These are phyloP conservation scores for Neoboletus magnificus DNA, from an alignment of 768 basidiomycete genomes.

Conservation along the genomic window DNA sequence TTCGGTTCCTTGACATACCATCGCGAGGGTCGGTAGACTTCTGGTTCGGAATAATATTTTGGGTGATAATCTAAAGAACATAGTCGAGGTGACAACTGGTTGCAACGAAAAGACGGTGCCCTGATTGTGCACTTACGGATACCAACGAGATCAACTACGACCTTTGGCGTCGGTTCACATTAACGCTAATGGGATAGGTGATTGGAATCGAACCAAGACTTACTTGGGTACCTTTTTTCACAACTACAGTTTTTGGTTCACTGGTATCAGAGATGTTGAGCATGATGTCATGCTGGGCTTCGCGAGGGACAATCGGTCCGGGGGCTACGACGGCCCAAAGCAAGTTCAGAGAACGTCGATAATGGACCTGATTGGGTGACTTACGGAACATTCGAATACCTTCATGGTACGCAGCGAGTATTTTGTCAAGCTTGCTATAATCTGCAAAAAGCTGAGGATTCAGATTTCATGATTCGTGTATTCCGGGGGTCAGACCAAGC, in stretches of 20 bases:
- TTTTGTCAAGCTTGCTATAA: conserved; percentile 27
- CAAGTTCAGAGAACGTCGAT: background rate
- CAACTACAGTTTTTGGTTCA: conserved; percentile 7
- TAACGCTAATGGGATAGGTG: background rate
- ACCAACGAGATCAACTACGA: conserved; percentile 29
- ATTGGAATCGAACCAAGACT: background rate
- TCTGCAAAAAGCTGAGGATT: conserved; percentile 22
- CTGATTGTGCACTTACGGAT: conserved; percentile 21
- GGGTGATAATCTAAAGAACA: conserved; percentile 33
- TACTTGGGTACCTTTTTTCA: conserved; percentile 21
- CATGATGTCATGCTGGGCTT: conserved; percentile 23
- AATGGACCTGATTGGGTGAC: background rate
- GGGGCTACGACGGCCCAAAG: conserved; percentile 18
- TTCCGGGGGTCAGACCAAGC: background rate
- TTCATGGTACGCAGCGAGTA: conserved; percentile 28
- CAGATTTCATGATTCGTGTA: too few relatives aligned
- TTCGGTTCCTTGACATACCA: conserved; percentile 30
- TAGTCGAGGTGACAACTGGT: background rate
- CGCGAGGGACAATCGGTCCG: conserved; percentile 26
- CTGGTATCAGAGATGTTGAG: conserved; percentile 16
- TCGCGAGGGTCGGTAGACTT: conserved; percentile 35
- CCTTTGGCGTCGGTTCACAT: background rate
- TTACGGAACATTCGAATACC: conserved; percentile 29
- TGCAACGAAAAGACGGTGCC: background rate
- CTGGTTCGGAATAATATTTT: conserved; percentile 34